Base-by-base conservation (phyloP, 345 rosid genomes). In the Lepidium didymum region DNA sequence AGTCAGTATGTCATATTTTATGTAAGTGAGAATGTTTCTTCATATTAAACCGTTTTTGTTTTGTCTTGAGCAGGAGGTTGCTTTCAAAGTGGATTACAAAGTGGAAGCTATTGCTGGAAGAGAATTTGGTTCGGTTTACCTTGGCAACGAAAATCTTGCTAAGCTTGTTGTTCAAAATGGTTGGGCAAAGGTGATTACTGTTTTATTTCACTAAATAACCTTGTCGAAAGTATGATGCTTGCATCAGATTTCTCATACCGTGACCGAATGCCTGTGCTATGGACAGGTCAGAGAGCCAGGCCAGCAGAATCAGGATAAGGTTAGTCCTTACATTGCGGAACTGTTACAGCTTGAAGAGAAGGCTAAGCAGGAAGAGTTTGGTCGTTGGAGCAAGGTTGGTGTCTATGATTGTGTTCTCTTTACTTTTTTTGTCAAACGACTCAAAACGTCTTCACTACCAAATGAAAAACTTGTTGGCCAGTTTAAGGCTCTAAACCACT, bases 71-170 rank as follows among this genome's bases (percentile, higher is more conserved):
- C 79, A 95, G 99, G 98, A 91, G 68, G 89, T 95, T 53, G 82
- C 86, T 68, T 95, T 95, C 82, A 87, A 78, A 78, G 87, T 91
- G 51, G 99, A 95, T 65, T 89, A 91, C 72, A 65, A 87, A 14
- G 92, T 91, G 10, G 83, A 93, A 23, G 75, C 73, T 42, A 84
- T 89, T 53, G 53, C 78, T 47, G 89, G 87, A 52, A 78, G 98
- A 76, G 98, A 95, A 73, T 95, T 95, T 76, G 98, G 96, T 60
- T 81, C 96, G 0, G 94, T 95, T 65, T 89, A 81, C 78, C 90
- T 95, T 57, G 96, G 83, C 62, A 86, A 89, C 58, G 78, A 84
- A 76, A 91, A 91, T 83, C 85, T 91, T 51, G 94, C 96, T 8
- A 44, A 69, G 59, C 75, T 84, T 70, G 90, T 91, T 76, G 91